phyloP scores from a whole-genome alignment of 2,329 filamentous ascomycete species.

The Lasiodiplodia sp. region DNA sequence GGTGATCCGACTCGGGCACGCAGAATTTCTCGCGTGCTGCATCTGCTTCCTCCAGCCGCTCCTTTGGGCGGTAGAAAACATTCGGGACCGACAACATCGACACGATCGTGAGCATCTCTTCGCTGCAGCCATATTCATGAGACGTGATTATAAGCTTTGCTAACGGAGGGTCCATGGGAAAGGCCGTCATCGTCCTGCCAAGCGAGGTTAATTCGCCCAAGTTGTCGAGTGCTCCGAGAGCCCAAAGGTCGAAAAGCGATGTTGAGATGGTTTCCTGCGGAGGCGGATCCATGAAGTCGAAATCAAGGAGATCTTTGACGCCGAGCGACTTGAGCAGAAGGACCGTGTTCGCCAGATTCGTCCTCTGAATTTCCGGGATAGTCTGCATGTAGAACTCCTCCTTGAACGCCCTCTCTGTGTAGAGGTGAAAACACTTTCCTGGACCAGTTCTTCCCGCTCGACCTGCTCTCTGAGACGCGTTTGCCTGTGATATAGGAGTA shows the following conservation, averaged over 20 bases:
- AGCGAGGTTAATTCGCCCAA: slow-evolving; percentile 88
- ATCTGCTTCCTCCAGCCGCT: slow-evolving; percentile 95
- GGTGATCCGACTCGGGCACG: slow-evolving; percentile 94
- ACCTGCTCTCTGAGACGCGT: slow-evolving; percentile 90
- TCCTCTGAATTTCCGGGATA: slow-evolving; percentile 96
- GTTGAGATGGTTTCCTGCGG: slow-evolving; percentile 98
- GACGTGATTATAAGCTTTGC: slow-evolving; percentile 94
- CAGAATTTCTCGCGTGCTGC: slow-evolving; percentile 97
- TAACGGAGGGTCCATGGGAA: slow-evolving; percentile 96
- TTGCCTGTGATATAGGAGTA: slow-evolving; percentile 96
- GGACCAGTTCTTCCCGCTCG: slow-evolving; percentile 94
- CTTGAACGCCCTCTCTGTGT: slow-evolving; percentile 91
- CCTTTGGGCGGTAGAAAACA: slow-evolving; percentile 96
- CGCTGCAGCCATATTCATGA: slow-evolving; percentile 87
- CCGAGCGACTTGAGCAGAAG: slow-evolving; percentile 92
- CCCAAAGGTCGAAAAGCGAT: slow-evolving; percentile 97
- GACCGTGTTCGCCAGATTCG: slow-evolving; percentile 94
- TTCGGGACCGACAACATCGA: slow-evolving; percentile 97
- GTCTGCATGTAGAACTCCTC: slow-evolving; percentile 97
- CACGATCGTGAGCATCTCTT: slow-evolving; percentile 98
- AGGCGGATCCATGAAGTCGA: slow-evolving; percentile 99
- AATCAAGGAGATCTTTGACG: slow-evolving; percentile 92
- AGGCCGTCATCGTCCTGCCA: slow-evolving; percentile 92
- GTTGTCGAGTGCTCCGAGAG: slow-evolving; percentile 90
- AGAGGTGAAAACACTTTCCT: slow-evolving; percentile 92